A percentile compares a stretch with the other conserved stretches of the same genome.
Evolutionary conservation across 1,139 yeast species (phyloP).

Genomic region (Candida buenavistaensis): DNA sequence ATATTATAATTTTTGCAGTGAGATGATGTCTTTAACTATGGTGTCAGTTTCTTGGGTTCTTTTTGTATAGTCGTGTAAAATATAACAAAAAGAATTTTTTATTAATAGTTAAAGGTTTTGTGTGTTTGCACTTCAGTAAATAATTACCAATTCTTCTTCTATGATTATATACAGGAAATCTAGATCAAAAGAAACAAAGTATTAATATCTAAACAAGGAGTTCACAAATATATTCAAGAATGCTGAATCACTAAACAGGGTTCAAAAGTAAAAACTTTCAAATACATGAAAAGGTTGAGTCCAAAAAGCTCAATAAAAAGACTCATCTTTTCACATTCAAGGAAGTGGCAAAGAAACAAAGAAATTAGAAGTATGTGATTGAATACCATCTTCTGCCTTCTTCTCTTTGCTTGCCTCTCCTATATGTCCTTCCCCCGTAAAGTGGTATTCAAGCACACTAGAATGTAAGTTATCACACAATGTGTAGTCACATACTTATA

Average conservation of each 20-base stretch:
- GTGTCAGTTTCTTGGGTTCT: no score
- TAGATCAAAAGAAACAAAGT: no score
- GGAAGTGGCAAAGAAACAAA: background rate
- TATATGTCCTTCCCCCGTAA: background rate
- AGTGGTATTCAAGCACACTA: conserved; percentile 1
- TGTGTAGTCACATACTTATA: background rate
- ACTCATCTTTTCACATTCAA: background rate
- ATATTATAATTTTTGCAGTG: no score
- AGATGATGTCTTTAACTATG: no score
- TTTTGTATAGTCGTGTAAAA: no score
- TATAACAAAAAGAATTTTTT: no score
- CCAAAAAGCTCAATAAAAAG: background rate
- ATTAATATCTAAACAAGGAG: no score
- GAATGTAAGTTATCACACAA: background rate
- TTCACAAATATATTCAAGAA: background rate
- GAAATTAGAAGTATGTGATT: background rate
- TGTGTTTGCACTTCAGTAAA: no score
- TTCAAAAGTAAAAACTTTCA: background rate
- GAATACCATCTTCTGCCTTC: background rate
- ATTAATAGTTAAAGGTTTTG: no score
- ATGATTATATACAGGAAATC: no score
- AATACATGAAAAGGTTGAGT: background rate
- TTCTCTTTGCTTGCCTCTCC: background rate
- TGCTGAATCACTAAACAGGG: background rate
- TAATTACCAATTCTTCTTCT: no score